phyloP scores from a whole-genome alignment of 257 asterid species.

The Echites panduratus region DNA sequence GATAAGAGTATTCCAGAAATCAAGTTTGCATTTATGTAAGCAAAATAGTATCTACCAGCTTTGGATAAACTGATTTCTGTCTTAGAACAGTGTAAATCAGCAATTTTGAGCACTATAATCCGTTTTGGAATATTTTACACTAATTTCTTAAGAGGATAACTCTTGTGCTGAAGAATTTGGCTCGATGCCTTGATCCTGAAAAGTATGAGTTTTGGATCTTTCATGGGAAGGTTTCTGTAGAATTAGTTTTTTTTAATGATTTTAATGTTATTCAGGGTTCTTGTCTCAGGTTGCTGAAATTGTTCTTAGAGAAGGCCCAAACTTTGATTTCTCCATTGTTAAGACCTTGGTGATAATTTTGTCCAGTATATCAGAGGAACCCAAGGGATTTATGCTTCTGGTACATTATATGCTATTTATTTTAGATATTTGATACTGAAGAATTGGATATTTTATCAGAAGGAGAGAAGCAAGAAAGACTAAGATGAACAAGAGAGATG shows the following conservation, averaged over 20 bases:
- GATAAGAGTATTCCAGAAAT: neutral
- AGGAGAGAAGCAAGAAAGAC: neutral
- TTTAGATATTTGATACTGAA: neutral
- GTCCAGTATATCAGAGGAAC: constrained; percentile 53
- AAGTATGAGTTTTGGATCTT: neutral
- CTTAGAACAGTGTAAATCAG: neutral
- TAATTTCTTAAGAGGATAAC: neutral
- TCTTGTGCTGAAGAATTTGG: neutral
- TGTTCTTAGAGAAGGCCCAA: constrained; percentile 55
- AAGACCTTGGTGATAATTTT: constrained; percentile 56
- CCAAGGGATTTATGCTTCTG: constrained; percentile 63
- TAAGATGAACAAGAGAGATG: neutral
- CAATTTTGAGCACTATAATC: neutral
- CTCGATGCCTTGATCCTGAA: neutral
- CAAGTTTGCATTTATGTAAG: neutral
- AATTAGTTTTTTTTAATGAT: neutral
- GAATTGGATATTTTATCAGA: neutral
- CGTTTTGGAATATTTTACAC: neutral
- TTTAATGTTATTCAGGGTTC: constrained; percentile 18
- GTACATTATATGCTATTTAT: constrained; percentile 39
- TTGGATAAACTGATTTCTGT: neutral
- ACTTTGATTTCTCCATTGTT: constrained; percentile 51
- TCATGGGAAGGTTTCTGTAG: neutral
- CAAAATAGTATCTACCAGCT: neutral
- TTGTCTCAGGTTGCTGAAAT: constrained; percentile 72